A percentile compares a stretch with the other conserved stretches of the same genome.
These are phyloP conservation scores for Talaromyces sp. DNA, from an alignment of 2,329 filamentous ascomycete genomes.

Conservation along the genomic window DNA sequence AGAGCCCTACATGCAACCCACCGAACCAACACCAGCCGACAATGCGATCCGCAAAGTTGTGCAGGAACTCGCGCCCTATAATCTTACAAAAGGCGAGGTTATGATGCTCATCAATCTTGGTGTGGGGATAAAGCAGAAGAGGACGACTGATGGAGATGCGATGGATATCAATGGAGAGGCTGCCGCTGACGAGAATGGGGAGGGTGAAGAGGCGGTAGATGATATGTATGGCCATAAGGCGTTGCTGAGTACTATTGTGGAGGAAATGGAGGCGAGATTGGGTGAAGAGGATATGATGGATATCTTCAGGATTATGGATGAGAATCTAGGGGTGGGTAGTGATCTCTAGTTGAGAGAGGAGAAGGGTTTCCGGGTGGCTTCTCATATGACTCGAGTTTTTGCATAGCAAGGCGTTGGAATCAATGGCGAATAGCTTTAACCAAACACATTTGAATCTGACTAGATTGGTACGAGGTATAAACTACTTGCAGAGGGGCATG, in stretches of 20 bases:
- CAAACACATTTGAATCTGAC: no score
- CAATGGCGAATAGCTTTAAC: not conserved
- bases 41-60: constrained; percentile 38
- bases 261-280: constrained; percentile 42
- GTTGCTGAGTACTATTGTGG: constrained; percentile 41
- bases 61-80: constrained; percentile 36
- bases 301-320: constrained; percentile 36
- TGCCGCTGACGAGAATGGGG: constrained; percentile 21
- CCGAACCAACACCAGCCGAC: constrained; percentile 34
- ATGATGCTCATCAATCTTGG: constrained; percentile 47
- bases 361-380: not conserved
- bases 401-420: constrained; percentile 16
- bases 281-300: constrained; percentile 35
- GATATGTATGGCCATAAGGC: constrained; percentile 37
- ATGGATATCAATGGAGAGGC: constrained; percentile 19
- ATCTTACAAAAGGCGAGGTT: constrained; percentile 47
- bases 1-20: constrained; percentile 18
- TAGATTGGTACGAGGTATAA: no score
- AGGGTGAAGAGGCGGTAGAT: constrained; percentile 21
- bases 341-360: not conserved
- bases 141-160: not conserved
- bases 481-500: no score
- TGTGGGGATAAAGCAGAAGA: constrained; percentile 28
- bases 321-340: constrained; percentile 26
- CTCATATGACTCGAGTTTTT: not conserved